Conservation (phyloP, 179 eudicot species). For the Corrigiola litoralis region DNA sequence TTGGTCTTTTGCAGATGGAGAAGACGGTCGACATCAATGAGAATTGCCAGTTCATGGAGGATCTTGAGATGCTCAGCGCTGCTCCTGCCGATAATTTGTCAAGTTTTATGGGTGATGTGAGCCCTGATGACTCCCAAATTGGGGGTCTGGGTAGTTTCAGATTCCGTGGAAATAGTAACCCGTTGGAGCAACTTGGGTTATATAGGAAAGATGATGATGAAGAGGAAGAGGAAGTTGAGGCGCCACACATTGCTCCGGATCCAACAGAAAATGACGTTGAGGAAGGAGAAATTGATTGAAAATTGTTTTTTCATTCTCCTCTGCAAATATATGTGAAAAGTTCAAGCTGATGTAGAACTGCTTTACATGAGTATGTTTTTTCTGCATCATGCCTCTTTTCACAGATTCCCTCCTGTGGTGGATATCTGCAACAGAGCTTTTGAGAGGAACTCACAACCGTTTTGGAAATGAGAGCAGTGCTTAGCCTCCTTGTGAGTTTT, state of each 20-base stretch:
- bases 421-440: background rate
- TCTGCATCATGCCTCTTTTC: constrained; percentile 17
- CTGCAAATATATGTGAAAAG: background rate
- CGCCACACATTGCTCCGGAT: constrained; percentile 24
- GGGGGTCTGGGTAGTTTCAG: constrained; percentile 41
- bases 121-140: constrained; percentile 30
- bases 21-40: constrained; percentile 89
- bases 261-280: constrained; percentile 28
- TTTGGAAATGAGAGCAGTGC: constrained; percentile 6
- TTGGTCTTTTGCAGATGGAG: constrained; percentile 58
- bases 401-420: constrained; percentile 6
- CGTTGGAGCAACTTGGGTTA: constrained; percentile 43
- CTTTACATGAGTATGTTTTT: constrained; percentile 14
- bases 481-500: background rate
- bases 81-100: constrained; percentile 38
- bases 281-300: constrained; percentile 43
- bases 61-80: constrained; percentile 67
- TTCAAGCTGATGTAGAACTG: constrained; percentile 5
- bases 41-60: constrained; percentile 70
- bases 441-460: constrained; percentile 6
- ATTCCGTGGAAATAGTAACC: constrained; percentile 35
- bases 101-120: constrained; percentile 26
- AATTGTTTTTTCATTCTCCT: background rate
- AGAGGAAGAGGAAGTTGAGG: constrained; percentile 36
- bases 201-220: constrained; percentile 42